Conservation (phyloP, 805 yeast genomes). For the Barnettozyma wickerhamii region DNA sequence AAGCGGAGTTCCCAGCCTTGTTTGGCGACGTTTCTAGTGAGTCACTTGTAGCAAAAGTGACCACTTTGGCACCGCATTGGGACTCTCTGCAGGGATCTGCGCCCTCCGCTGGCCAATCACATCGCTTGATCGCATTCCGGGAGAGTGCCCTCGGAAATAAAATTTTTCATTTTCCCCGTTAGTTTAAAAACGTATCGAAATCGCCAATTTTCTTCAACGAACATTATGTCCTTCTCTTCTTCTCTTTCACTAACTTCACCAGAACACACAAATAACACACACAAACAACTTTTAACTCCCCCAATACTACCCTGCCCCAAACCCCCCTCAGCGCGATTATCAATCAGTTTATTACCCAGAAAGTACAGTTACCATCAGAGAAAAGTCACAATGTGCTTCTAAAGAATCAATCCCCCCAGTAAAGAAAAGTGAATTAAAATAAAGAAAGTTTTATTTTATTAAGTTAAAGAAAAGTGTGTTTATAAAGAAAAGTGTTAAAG, state of each 20-base stretch:
- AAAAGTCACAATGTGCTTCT: slow-evolving; percentile 23
- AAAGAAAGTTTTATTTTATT: slow-evolving; percentile 8
- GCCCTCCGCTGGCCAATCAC: background rate
- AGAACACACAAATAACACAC: background rate
- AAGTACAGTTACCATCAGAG: background rate
- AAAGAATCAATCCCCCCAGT: slow-evolving; percentile 19
- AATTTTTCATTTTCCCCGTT: background rate
- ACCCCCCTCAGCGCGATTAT: background rate
- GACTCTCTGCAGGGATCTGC: background rate
- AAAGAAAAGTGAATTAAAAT: slow-evolving; percentile 9
- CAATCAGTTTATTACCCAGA: background rate
- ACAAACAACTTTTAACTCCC: background rate
- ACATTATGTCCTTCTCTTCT: too few species aligned
- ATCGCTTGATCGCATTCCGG: background rate
- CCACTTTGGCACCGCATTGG: background rate
- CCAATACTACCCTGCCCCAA: background rate
- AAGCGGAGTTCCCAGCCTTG: too few species aligned
- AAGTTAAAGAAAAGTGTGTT: slow-evolving; percentile 3
- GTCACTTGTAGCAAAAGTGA: too few species aligned
- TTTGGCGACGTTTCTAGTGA: too few species aligned
- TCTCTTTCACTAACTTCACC: background rate
- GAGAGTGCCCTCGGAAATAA: background rate
- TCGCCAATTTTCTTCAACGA: too few species aligned
- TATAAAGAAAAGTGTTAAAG: slow-evolving; percentile 9
- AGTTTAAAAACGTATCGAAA: background rate